Evolutionary conservation across 1,139 yeast species (phyloP), one percentile per base, ranked within the genome.

Genomic region (Yamadazyma triangularis): DNA sequence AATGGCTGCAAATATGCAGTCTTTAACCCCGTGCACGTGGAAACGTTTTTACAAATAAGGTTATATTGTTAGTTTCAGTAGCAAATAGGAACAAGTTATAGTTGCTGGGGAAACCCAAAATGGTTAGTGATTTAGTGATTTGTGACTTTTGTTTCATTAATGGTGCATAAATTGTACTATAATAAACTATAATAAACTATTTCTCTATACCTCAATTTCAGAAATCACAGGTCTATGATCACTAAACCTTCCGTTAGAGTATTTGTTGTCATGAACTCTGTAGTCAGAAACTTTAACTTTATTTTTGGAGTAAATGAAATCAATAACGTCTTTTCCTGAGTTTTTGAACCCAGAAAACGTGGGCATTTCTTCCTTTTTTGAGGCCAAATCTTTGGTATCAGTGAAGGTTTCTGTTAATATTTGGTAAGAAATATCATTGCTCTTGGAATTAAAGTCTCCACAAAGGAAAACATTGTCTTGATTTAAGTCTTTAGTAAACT

Each of bases 211-310:
- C n/a, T 7, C 20, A 7, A 18, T 18, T 18, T 9, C 9, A 18
- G 58, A 52, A 18, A 53, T 48, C n/a, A 68, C 55, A 0, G 74
- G 72, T 37, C 75, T 50, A 41, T 70, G 76, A 43, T 70, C 77
- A 29, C 70, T 61, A 22, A 61, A 51, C 36, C n/a, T n/a, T n/a
- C n/a, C n/a, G n/a, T n/a, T n/a, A 6, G 9, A 18, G 9, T 18
- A 18, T 7, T 18, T 9, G 6, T 9, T 9, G 6, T 18, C 20
- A 7, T 7, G 9, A 7, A 18, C 20, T 7, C 9, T 18, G 9
- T 18, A 18, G 20, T 18, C 20, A 6, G 6, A 7, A 7, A 18
- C 20, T 9, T 9, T 18, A 18, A 18, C 20, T 18, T 18, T 18
- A 9, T 18, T 9, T 18, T 18, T 18, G 25, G 50, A 44, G 54